Base-by-base conservation (phyloP, 768 basidiomycete species). In the Russula vinacea region DNA sequence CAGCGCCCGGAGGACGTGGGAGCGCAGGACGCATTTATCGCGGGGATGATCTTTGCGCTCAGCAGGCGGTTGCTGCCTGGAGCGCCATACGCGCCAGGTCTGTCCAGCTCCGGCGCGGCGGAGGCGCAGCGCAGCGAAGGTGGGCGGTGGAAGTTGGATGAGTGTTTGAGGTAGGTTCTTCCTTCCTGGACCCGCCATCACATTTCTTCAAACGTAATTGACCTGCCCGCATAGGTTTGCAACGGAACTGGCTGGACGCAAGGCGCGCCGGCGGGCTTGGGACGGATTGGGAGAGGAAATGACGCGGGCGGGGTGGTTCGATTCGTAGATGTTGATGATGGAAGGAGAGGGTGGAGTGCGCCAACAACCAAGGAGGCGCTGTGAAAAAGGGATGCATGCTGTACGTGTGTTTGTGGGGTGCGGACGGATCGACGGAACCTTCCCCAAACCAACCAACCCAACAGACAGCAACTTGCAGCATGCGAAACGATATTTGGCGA, bases 1-100 rank as follows among this genome's bases (percentile, higher is more conserved):
- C 19, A 78, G 77, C 29, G 74, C 2, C 76, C 85, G 9, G 90
- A 91, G 70, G 90, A 92, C 68, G 82, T 86, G 11, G 90, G 90
- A 1, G 86, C 88, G 1, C 88, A 92, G 68, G 87, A 89, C 62
- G 90, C 90, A 3, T 92, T 92, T 68, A 82, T 91, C n/a, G 86
- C 88, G 0, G 92, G 90, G 9, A 92, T 94, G 90, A 88, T 94
- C 60, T 93, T 84, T 73, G 84, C 90, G 0, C 72, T 94, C 68
- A 91, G 86, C 60, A 77, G 90, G 68, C 79, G 84, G 51, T 76
- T 91, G 58, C 75, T 86, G 53, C 91, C 91, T 37, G 90, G 92
- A 0, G 74, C 82, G 10, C 92, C 89, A n/a, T 93, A 89, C 73
- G 85, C 84, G 10, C 89, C 86, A 29, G 79, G 79, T 1, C 74